Evolutionary conservation across 352 stramenopile genomes (phyloP).

Genomic region (Pythium rishiriense): DNA sequence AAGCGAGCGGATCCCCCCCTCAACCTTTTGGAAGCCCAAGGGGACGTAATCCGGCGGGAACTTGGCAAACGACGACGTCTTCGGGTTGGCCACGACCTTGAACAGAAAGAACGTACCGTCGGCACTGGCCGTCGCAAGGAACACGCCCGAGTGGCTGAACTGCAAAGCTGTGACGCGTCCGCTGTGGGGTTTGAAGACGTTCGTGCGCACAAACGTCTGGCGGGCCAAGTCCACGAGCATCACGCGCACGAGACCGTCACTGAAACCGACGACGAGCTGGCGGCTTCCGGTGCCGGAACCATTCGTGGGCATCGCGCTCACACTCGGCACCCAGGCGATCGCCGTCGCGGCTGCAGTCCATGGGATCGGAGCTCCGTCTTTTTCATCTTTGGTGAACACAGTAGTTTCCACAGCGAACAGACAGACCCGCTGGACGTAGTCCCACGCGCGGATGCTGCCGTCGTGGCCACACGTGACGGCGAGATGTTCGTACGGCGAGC

Average conservation of each 20-base stretch:
- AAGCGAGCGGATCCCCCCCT: constrained; percentile 38
- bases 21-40: constrained; percentile 68
- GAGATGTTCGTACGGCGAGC: constrained; percentile 86
- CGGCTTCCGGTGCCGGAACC: constrained; percentile 47
- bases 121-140: constrained; percentile 72
- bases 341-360: constrained; percentile 48
- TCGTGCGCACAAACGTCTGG: constrained; percentile 55
- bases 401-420: constrained; percentile 34
- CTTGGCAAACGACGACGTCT: constrained; percentile 52
- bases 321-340: constrained; percentile 76
- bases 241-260: constrained; percentile 84
- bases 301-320: constrained; percentile 38
- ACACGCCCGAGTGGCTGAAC: constrained; percentile 69
- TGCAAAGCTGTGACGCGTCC: constrained; percentile 60
- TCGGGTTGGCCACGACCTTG: constrained; percentile 45
- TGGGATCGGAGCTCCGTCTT: constrained; percentile 23
- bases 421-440: constrained; percentile 71
- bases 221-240: constrained; percentile 56
- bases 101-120: constrained; percentile 91
- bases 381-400: constrained; percentile 18
- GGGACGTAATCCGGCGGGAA: constrained; percentile 68
- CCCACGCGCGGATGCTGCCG: constrained; percentile 83
- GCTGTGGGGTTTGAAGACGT: constrained; percentile 90
- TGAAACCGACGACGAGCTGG: constrained; percentile 89
- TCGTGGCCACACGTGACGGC: constrained; percentile 85